Evolutionary conservation across 163 green algal species (phyloP), one percentile per base, ranked within the genome.

Genomic region (Chlamydomonas reinhardtii): DNA sequence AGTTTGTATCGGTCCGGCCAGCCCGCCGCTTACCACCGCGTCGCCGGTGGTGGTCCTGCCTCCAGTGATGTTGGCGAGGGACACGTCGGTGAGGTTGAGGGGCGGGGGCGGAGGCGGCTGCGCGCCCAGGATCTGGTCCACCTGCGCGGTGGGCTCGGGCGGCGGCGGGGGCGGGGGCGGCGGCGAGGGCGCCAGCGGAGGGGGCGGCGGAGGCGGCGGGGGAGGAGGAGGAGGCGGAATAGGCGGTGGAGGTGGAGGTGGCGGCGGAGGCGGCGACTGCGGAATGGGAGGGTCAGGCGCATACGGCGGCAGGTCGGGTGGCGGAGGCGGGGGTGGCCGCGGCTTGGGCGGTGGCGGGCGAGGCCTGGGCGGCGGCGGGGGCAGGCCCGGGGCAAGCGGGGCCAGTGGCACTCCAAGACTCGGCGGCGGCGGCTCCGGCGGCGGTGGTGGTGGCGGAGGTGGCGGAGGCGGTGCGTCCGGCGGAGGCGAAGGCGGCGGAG

Each of bases 101-200:
- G 76, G 76, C 19, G 66, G 31, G 2, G 66, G 66, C 16, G 31
- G 62, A 0, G 64, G 76, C n/a, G 6, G 35, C 43, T 65, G 64
- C 11, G 62, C 62, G 62, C 62, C 62, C 62, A 70, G 62, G 25
- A 34, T 34, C 25, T 16, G 3, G 24, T 70, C 25, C 62, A 70
- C 25, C 48, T 56, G 48, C 27, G 62, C 15, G 65, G 12, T 27
- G 20, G 32, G 66, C 6, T 68, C 66, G 43, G 69, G 66, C 20
- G 48, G 77, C 3, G 69, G 79, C 25, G 79, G 79, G 6, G 78
- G 78, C 15, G 78, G 78, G 0, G 78, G 78, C 11, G 78, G 78
- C 19, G 66, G 76, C 17, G 76, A 34, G 37, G 78, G 66, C 19
- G 78, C 29, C 35, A 76, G 35, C 29, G 78, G 64, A 5, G 73